Conservation (phyloP, 2,329 filamentous ascomycete genomes). For the Verticillium tricorpus region DNA sequence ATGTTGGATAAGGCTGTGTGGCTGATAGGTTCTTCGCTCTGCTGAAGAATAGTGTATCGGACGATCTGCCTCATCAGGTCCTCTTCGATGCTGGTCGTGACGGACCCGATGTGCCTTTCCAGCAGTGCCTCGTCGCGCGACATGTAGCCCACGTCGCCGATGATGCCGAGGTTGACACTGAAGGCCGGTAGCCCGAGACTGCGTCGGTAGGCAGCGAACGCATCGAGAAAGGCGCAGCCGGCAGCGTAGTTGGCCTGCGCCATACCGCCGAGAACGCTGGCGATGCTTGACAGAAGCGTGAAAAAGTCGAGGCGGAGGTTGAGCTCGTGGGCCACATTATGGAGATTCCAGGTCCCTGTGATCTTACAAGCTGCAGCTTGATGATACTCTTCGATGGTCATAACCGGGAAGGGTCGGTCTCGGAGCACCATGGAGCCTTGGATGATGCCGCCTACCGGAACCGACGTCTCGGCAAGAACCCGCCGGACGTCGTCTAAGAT, state of each 20-base stretch:
- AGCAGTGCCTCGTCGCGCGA: slow-evolving; percentile 28
- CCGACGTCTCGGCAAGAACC: slow-evolving; percentile 2
- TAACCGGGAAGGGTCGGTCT: slow-evolving; percentile 19
- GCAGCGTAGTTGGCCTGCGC: slow-evolving; percentile 30
- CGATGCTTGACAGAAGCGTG: slow-evolving; percentile 25
- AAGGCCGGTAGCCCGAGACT: not conserved
- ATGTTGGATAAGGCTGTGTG: not conserved
- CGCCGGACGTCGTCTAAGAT: slow-evolving; percentile 7
- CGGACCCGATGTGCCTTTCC: slow-evolving; percentile 1
- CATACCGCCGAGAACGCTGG: slow-evolving; percentile 21
- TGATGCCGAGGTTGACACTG: slow-evolving; percentile 4
- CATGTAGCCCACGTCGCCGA: slow-evolving; percentile 9
- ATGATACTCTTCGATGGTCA: slow-evolving; percentile 26
- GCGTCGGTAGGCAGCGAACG: slow-evolving; percentile 18
- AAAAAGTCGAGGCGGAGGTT: slow-evolving; percentile 28
- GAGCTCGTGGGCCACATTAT: slow-evolving; percentile 19
- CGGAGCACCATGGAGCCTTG: slow-evolving; percentile 26
- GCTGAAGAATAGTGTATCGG: not conserved
- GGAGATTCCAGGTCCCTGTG: slow-evolving; percentile 32
- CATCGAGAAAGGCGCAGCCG: slow-evolving; percentile 27
- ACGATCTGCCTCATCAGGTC: not conserved
- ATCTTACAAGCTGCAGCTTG: slow-evolving; percentile 26
- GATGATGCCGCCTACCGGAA: slow-evolving; percentile 17
- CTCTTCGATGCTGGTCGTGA: not conserved
- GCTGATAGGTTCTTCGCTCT: not conserved